Evolutionary conservation across 2,329 filamentous ascomycete species (phyloP).

Genomic region (Pochonia chlamydosporia): DNA sequence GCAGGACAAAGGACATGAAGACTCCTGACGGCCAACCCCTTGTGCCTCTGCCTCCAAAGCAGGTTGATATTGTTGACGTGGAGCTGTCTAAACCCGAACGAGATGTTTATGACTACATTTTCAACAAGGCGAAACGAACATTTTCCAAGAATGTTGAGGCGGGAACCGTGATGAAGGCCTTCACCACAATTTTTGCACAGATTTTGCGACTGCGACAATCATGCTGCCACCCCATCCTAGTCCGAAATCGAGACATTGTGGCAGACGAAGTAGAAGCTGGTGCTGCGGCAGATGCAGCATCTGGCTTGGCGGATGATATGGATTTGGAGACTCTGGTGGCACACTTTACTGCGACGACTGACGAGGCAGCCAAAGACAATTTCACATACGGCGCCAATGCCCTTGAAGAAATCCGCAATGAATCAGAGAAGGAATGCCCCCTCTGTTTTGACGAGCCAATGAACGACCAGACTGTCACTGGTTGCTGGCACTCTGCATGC

Average conservation of each 20-base stretch:
- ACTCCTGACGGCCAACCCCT: constrained; percentile 72
- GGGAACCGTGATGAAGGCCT: constrained; percentile 90
- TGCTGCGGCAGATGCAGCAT: constrained; percentile 65
- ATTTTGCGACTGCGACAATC: constrained; percentile 88
- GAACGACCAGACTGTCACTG: constrained; percentile 88
- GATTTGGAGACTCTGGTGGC: constrained; percentile 82
- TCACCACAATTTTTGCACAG: constrained; percentile 95
- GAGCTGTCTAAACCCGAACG: constrained; percentile 80
- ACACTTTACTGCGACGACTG: constrained; percentile 68
- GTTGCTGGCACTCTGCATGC: constrained; percentile 96
- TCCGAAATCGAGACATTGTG: constrained; percentile 76
- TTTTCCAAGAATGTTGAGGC: constrained; percentile 85
- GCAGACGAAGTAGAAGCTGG: constrained; percentile 84
- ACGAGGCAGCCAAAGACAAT: constrained; percentile 58
- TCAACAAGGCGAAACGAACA: constrained; percentile 71
- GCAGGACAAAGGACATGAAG: constrained; percentile 97
- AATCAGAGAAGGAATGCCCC: constrained; percentile 83
- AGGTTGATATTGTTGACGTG: constrained; percentile 79
- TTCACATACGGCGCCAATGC: constrained; percentile 73
- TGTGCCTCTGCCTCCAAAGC: constrained; percentile 75
- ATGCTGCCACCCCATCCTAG: constrained; percentile 88
- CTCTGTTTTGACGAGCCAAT: constrained; percentile 95
- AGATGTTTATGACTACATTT: constrained; percentile 91
- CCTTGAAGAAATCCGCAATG: constrained; percentile 83
- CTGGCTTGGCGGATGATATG: constrained; percentile 90